Evolutionary conservation across 495 filamentous ascomycete genomes (phyloP), one percentile per base, ranked within the genome.

Genomic region (Clavariopsis aquatica): DNA sequence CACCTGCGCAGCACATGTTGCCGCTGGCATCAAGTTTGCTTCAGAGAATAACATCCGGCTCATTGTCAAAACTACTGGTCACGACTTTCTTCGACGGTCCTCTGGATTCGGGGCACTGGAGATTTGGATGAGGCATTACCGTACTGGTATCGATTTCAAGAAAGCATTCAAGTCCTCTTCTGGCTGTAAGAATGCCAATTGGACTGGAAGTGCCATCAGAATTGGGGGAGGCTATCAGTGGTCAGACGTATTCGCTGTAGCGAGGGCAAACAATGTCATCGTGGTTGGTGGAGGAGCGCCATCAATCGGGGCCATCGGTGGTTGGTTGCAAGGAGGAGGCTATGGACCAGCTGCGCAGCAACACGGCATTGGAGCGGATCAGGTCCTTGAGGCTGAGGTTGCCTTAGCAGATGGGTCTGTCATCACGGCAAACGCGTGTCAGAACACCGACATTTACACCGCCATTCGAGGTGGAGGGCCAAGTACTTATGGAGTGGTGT

Each of bases 1-100:
- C 0, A 80, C 73, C 43, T 82, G 68, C 8, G 80, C 80, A 12
- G 76, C 74, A 46, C 81, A 90, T 57, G 73, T 89, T 43, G 81
- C 84, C 62, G 75, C 80, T 13, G 82, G 83, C 0, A 78, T 89
- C 26, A 83, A 83, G 69, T 88, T 88, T 75, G 86, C 86, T 2
- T 75, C 82, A 49, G 81, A 87, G 13, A 74, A 76, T 19, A 81
- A 83, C 24, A 60, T 89, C 0, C 76, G 86, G 26, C 73, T 90
- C 1, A 76, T 85, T 0, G 79, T 89, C 57, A 88, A 87, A 77
- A 90, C 89, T 66, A 91, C 87, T 1, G 87, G 88, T 28, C 87
- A 89, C 28, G 64, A 67, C 29, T 55, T 55, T 24, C 26, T 46
- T 28, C 26, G 36, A 20, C 4, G 23, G 22, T 43, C 56, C 10